phyloP scores from a whole-genome alignment of 352 stramenopile species.

The Globisporangium viniferum region DNA sequence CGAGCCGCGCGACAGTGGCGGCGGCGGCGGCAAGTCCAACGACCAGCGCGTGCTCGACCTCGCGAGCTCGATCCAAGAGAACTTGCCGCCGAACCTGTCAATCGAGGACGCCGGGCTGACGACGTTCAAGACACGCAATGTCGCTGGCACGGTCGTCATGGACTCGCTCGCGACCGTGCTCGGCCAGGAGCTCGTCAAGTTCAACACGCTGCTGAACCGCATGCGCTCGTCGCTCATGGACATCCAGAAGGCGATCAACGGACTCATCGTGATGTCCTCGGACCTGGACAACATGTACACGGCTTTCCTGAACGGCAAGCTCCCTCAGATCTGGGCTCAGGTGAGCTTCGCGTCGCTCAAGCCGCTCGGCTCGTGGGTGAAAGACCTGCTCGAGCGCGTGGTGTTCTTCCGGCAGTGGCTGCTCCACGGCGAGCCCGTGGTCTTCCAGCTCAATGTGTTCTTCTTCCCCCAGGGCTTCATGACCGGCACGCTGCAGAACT shows the following conservation, averaged over 20 bases:
- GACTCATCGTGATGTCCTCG: slow-evolving; percentile 92
- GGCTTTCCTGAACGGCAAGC: slow-evolving; percentile 88
- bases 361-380: slow-evolving; percentile 89
- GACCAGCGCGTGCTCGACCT: slow-evolving; percentile 85
- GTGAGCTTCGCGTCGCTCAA: slow-evolving; percentile 94
- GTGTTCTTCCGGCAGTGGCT: slow-evolving; percentile 93
- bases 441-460: slow-evolving; percentile 92
- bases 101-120: slow-evolving; percentile 86
- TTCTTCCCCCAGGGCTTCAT: slow-evolving; percentile 97
- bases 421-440: slow-evolving; percentile 82
- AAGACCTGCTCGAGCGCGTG: slow-evolving; percentile 87
- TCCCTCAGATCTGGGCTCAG: slow-evolving; percentile 86
- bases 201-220: slow-evolving; percentile 87
- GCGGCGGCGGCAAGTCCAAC: slow-evolving; percentile 68
- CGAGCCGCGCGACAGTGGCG: slow-evolving; percentile 77
- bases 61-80: slow-evolving; percentile 63
- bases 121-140: slow-evolving; percentile 88
- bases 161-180: slow-evolving; percentile 92
- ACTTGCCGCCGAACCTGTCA: slow-evolving; percentile 55
- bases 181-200: slow-evolving; percentile 93
- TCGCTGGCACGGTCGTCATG: slow-evolving; percentile 84
- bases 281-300: slow-evolving; percentile 97
- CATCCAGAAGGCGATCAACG: slow-evolving; percentile 80
- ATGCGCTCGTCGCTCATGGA: slow-evolving; percentile 83
- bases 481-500: slow-evolving; percentile 94